Evolutionary conservation across 257 asterid species (phyloP).

Genomic region (Nicotiana obtusifolia): DNA sequence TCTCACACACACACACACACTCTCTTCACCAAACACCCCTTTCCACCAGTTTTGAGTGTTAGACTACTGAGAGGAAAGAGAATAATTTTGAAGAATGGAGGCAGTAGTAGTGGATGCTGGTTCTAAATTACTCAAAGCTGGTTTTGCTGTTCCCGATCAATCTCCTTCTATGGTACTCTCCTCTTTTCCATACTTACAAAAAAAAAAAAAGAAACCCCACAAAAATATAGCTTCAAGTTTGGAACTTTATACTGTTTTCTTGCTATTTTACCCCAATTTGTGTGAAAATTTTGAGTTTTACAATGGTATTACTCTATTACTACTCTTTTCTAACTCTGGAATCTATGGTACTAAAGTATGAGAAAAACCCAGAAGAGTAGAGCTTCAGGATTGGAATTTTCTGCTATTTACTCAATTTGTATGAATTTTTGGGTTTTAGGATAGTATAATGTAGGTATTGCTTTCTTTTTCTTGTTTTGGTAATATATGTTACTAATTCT

Average conservation of each 20-base stretch:
- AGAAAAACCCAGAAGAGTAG: background rate
- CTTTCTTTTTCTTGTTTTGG: background rate
- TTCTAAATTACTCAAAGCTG: slow-evolving; percentile 76
- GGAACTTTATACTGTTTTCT: background rate
- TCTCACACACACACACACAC: no score
- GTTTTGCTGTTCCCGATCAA: slow-evolving; percentile 90
- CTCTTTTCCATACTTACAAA: background rate
- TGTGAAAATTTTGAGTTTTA: background rate
- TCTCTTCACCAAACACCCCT: background rate
- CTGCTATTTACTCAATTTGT: background rate
- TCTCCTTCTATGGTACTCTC: slow-evolving; percentile 76
- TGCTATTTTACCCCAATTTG: background rate
- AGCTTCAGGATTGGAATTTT: background rate
- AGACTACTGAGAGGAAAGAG: background rate
- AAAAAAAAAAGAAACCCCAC: background rate
- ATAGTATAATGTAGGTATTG: background rate
- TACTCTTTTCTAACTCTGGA: background rate
- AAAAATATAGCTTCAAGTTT: background rate
- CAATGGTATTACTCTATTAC: background rate
- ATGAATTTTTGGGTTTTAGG: background rate
- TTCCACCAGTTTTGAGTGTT: background rate
- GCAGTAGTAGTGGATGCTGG: slow-evolving; percentile 94
- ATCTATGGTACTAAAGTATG: background rate
- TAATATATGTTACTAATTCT: background rate
- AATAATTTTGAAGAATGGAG: slow-evolving; percentile 42